Evolutionary conservation across 768 basidiomycete species (phyloP), one percentile per base, ranked within the genome.

Genomic region (Tubosaeta sp.): DNA sequence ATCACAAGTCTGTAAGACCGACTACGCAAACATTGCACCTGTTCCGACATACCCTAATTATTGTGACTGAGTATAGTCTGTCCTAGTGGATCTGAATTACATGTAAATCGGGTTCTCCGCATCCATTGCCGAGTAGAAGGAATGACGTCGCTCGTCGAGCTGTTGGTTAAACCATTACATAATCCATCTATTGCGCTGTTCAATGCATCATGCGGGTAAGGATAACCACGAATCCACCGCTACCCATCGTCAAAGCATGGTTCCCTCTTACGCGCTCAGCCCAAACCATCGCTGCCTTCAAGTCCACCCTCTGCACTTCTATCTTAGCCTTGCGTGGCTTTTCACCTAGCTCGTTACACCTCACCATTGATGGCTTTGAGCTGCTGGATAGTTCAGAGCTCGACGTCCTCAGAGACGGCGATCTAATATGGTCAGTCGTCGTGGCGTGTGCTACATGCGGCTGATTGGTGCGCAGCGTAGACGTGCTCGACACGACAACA

Each of bases 161-260:
- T n/a, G n/a, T n/a, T n/a, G n/a, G n/a, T n/a, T n/a, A n/a, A n/a
- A n/a, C n/a, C n/a, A n/a, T n/a, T n/a, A n/a, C n/a, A n/a, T n/a
- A n/a, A n/a, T n/a, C n/a, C n/a, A n/a, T n/a, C n/a, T n/a, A n/a
- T n/a, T n/a, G n/a, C n/a, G n/a, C n/a, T n/a, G n/a, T n/a, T n/a
- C n/a, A n/a, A n/a, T n/a, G n/a, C n/a, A n/a, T 8, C 26, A 51
- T 83, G 81, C 76, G 83, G 11, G 63, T 84, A 46, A 74, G 75
- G 57, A 68, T 84, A 50, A 77, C 76, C 51, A 73, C 78, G 0
- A 61, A 62, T 5, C 59, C 70, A 31, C 81, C 82, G 33, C 69
- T 84, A 13, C 77, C 78, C 2, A 69, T 64, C 22, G 54, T 80
- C 13, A 79, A 76, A 53, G 79, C 74, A 6, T 84, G 83, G 83